These are phyloP conservation scores for Acanthamoeba royreba DNA, from an alignment of 208 protist species.

Conservation along the genomic window DNA sequence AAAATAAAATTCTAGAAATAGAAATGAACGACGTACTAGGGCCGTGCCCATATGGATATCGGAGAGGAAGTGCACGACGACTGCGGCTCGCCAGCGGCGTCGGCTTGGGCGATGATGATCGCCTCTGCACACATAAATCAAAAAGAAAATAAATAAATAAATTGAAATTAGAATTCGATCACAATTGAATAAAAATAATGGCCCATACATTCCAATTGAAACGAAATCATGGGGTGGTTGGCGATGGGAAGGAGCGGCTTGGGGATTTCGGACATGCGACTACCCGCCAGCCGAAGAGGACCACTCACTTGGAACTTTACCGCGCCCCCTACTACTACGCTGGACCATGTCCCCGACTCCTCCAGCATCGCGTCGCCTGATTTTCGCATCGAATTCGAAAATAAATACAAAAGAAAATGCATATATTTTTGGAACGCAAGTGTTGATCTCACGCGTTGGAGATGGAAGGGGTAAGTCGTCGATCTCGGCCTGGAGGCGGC, in stretches of 20 bases:
- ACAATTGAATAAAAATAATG: neutral
- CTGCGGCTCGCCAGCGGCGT: neutral
- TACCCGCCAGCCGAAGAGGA: conserved; percentile 67
- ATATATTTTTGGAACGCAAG: no score
- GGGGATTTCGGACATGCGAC: conserved; percentile 59
- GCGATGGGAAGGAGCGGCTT: conserved; percentile 72
- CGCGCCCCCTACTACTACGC: no score
- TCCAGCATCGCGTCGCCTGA: no score
- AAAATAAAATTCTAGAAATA: neutral
- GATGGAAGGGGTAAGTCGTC: no score
- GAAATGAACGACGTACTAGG: neutral
- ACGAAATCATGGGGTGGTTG: conserved; percentile 69
- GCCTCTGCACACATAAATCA: neutral
- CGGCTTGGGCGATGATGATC: conserved; percentile 1
- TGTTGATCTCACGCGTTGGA: no score
- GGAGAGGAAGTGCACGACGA: conserved; percentile 47
- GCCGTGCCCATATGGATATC: conserved; percentile 67
- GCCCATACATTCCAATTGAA: conserved; percentile 61
- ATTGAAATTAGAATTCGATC: neutral
- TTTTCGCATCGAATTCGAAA: no score
- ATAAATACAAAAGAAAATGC: no score
- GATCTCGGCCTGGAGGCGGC: conserved; percentile 48
- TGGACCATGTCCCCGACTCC: no score
- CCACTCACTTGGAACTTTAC: conserved; percentile 71
- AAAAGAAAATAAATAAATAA: neutral